Evolutionary conservation across 768 basidiomycete genomes (phyloP).

Genomic region (Fomitopsis serialis): DNA sequence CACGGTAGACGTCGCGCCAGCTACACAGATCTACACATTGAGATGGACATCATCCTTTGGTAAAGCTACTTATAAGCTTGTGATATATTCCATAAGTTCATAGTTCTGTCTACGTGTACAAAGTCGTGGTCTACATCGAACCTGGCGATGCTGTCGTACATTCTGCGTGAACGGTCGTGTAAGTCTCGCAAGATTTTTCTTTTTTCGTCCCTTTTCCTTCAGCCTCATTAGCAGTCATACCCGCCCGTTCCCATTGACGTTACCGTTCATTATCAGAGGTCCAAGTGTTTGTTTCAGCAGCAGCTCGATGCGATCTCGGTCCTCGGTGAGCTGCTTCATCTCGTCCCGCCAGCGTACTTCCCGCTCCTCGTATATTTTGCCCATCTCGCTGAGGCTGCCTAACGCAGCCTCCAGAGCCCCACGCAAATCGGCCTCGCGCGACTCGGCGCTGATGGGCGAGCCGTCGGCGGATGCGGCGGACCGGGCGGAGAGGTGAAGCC

Average conservation of each 20-base stretch:
- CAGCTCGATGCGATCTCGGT: slow-evolving; percentile 62
- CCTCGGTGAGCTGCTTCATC: slow-evolving; percentile 58
- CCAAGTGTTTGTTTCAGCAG: slow-evolving; percentile 60
- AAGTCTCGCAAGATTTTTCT: neutral
- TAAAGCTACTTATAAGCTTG: too few relatives aligned
- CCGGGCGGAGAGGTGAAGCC: slow-evolving; percentile 29
- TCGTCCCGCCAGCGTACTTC: slow-evolving; percentile 63
- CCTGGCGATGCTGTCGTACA: neutral
- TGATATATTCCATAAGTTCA: neutral
- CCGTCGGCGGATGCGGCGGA: slow-evolving; percentile 44
- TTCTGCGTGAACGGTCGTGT: neutral
- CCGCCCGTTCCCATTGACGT: neutral
- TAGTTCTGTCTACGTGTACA: neutral
- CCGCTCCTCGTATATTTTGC: slow-evolving; percentile 61
- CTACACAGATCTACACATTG: too few relatives aligned
- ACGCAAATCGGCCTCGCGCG: slow-evolving; percentile 51
- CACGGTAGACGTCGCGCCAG: too few relatives aligned
- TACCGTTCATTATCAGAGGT: slow-evolving; percentile 8
- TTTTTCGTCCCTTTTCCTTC: neutral
- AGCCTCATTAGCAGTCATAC: neutral
- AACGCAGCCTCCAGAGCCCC: slow-evolving; percentile 64
- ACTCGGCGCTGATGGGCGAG: slow-evolving; percentile 47
- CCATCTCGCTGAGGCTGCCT: slow-evolving; percentile 58
- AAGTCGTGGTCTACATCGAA: neutral
- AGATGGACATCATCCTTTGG: too few relatives aligned